Evolutionary conservation across 805 yeast species (phyloP).

Genomic region (Metschnikowia matae): DNA sequence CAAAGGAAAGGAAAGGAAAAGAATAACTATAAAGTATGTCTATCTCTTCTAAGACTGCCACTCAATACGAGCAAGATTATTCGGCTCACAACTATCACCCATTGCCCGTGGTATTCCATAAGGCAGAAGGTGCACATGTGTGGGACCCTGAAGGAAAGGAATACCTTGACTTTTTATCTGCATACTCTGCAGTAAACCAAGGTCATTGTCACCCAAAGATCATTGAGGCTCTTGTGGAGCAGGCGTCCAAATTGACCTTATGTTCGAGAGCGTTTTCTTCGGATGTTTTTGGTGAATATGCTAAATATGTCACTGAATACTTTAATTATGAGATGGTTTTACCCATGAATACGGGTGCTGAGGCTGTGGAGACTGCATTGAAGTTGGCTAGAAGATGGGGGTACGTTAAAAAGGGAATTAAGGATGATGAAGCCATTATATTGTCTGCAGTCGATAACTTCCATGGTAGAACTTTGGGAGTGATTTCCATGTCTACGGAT

Average conservation of each 20-base stretch:
- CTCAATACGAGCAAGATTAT: slow-evolving; percentile 66
- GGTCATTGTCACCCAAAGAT: slow-evolving; percentile 98
- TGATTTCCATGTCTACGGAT: slow-evolving; percentile 94
- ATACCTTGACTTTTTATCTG: slow-evolving; percentile 87
- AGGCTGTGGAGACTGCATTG: slow-evolving; percentile 93
- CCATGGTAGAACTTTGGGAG: slow-evolving; percentile 95
- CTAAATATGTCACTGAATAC: slow-evolving; percentile 82
- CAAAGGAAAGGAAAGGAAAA: no score
- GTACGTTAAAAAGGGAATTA: slow-evolving; percentile 78
- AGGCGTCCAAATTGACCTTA: slow-evolving; percentile 78
- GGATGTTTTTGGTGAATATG: slow-evolving; percentile 80
- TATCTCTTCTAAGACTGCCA: slow-evolving; percentile 62
- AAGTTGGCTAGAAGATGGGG: slow-evolving; percentile 98
- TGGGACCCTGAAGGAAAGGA: slow-evolving; percentile 98
- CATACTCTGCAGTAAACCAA: slow-evolving; percentile 96
- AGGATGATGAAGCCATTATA: slow-evolving; percentile 78
- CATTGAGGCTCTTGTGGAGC: slow-evolving; percentile 77
- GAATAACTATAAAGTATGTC: neutral
- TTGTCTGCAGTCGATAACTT: slow-evolving; percentile 86
- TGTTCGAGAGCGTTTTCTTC: slow-evolving; percentile 91
- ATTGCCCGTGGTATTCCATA: slow-evolving; percentile 86
- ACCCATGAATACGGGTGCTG: slow-evolving; percentile 99
- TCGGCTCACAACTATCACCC: slow-evolving; percentile 98
- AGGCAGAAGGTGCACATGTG: slow-evolving; percentile 85
- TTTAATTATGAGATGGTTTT: slow-evolving; percentile 89